Base-by-base conservation (phyloP, 257 asterid species). In the Verbascum thapsus region DNA sequence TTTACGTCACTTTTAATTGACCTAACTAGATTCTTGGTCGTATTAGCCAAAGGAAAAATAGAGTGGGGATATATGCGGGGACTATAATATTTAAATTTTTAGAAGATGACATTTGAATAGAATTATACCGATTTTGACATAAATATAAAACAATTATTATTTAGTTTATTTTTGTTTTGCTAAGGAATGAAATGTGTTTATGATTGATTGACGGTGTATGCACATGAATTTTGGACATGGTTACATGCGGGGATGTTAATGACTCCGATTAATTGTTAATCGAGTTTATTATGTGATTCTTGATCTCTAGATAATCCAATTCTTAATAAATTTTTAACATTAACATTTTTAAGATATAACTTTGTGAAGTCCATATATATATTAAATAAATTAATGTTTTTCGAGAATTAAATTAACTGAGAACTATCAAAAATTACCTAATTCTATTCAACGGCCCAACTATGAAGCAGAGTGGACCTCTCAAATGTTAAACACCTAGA, bases 151-250 rank as follows among this genome's bases (percentile, higher is more conserved):
- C n/a, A n/a, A n/a, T 10, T 66, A n/a, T 8, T 15, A 38, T 19
- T 19, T 56, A n/a, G n/a, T 22, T 22, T 3, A 6, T 52, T 0
- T 1, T 15, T 12, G 26, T 32, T 19, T 64, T 16, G 22, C 23
- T 54, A 63, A 60, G 52, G 20, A n/a, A 40, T 55, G 10, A 26
- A 48, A 38, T 3, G 44, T 45, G 18, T 53, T 35, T 39, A 30
- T 71, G 66, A 64, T 45, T 48, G 72, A 55, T 63, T 71, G 75
- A 71, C 38, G 67, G 18, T 6, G 49, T 15, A 32, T 50, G 52
- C 13, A 17, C 32, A 38, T 9, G 41, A 20, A 8, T 26, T 12
- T 17, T 41, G 26, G 76, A 58, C 71, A 42, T 12, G 47, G 66
- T 0, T 42, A 20, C 52, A 11, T n/a, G 41, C n/a, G 11, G 10